A percentile compares a stretch with the other conserved stretches of the same genome.
phyloP scores from a whole-genome alignment of 306 rosid genomes.

The Psophocarpus tetragonolobus region DNA sequence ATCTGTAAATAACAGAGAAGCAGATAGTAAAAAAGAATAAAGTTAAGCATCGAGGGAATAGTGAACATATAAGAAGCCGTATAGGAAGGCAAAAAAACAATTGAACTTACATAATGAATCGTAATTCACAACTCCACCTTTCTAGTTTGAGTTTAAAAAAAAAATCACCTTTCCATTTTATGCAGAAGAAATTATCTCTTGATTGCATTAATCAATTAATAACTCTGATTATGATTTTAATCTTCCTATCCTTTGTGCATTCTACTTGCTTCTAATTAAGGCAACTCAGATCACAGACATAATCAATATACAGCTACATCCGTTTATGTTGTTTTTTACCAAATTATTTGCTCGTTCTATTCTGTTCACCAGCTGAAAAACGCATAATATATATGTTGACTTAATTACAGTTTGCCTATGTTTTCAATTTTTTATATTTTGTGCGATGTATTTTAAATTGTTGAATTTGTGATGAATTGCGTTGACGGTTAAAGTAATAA shows the following conservation, averaged over 20 bases:
- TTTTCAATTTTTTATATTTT: too few species aligned
- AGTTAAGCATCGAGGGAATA: slow-evolving; percentile 27
- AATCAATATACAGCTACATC: not conserved
- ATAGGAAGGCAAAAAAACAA: slow-evolving; percentile 20
- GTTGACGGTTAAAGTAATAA: too few species aligned
- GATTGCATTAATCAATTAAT: slow-evolving; percentile 9
- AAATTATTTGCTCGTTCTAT: not conserved
- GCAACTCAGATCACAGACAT: not conserved
- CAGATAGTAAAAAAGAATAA: slow-evolving; percentile 26
- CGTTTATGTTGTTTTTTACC: not conserved
- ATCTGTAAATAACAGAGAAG: slow-evolving; percentile 14
- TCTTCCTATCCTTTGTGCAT: not conserved
- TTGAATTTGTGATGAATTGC: too few species aligned
- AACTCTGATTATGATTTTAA: slow-evolving; percentile 2
- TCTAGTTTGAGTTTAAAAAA: slow-evolving; percentile 22
- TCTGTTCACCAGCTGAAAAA: slow-evolving; percentile 1
- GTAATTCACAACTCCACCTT: not conserved
- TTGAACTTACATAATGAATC: slow-evolving; percentile 8
- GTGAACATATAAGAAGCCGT: slow-evolving; percentile 3
- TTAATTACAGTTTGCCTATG: too few species aligned
- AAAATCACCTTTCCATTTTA: not conserved
- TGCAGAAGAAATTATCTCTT: not conserved
- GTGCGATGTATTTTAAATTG: too few species aligned
- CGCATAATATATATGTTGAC: too few species aligned
- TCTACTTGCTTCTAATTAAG: not conserved